Evolutionary conservation across 1,284 basidiomycete species (phyloP), one percentile per base, ranked within the genome.

Genomic region (Vanrija pseudolonga): DNA sequence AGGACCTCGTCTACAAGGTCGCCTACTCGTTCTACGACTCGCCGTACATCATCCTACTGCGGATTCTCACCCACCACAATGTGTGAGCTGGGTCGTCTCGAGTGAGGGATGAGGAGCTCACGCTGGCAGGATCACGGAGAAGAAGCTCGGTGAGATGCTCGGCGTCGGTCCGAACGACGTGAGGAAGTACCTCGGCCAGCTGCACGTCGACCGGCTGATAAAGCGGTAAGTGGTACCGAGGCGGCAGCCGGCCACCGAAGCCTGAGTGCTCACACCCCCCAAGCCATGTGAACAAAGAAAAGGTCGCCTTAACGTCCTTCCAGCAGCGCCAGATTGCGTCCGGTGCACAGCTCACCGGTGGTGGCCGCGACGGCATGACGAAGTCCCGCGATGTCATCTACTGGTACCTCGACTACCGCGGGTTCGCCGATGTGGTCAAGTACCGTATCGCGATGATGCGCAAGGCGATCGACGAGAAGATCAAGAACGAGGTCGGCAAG

Each of bases 361-460:
- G 44, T 11, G 26, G 26, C 7, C 26, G 11, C 24, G 53, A 61
- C 47, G 61, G 56, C 15, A 45, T 44, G 17, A 22, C 36, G 41
- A 55, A 46, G 38, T 45, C 49, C 20, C 53, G 61, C 51, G 72
- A 74, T 51, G 71, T 74, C 17, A 87, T 89, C 66, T 99, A 98
- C 79, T 98, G 92, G 80, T 98, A 90, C 77, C 88, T 99, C 70
- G 89, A 98, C 79, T 95, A 93, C 75, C 87, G 91, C 65, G 84
- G 88, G 68, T 95, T 97, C 69, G 91, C 91, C 76, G 93, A 98
- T 72, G 92, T 98, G 46, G 89, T 95, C 71, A 97, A 98, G 76
- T 98, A 95, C 90, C 83, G 93, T 37, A 85, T 98, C 56, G 89
- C 91, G n/a, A 88, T 90, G 70, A 96, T 99, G 87, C 84, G 88